These are phyloP conservation scores for Escovopsis sp. DNA, from an alignment of 2,329 filamentous ascomycete genomes.

Conservation along the genomic window DNA sequence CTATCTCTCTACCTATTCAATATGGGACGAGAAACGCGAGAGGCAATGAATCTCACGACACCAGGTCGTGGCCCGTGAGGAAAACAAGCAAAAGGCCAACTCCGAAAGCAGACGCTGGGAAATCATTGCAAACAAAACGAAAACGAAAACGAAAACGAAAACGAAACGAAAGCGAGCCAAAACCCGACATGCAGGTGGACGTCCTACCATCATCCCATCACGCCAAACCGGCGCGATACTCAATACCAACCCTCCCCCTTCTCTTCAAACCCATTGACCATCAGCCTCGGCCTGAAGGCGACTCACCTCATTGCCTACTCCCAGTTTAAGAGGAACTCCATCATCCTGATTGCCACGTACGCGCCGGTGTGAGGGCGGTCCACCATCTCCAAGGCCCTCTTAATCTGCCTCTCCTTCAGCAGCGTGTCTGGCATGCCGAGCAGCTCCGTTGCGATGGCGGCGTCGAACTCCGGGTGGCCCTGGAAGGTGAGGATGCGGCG, in stretches of 20 bases:
- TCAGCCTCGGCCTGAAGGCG: no score
- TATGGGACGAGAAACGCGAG: no score
- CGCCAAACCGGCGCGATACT: no score
- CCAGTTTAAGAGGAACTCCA: conserved; percentile 11
- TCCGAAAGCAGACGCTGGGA: neutral
- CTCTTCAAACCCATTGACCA: neutral
- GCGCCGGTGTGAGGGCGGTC: conserved; percentile 14
- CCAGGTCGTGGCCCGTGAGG: no score
- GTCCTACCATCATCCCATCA: neutral
- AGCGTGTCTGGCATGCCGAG: conserved; percentile 15
- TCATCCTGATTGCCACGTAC: conserved; percentile 13
- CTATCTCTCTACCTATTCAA: no score
- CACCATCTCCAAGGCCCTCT: conserved; percentile 14
- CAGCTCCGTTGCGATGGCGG: conserved; percentile 20
- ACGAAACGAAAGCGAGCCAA: neutral
- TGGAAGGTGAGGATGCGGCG: conserved; percentile 24
- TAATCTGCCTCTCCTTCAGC: conserved; percentile 14
- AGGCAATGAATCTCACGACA: no score
- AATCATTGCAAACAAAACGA: neutral
- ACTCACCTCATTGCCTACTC: neutral
- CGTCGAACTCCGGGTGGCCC: conserved; percentile 29
- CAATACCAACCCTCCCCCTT: no score
- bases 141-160: no score
- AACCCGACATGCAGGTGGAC: no score
- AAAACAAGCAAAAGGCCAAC: no score